Percentiles rank a stretch among this genome's conserved stretches.
Evolutionary conservation across 176 grass and related monocot species (phyloP).

Genomic region (Raddia guianensis): DNA sequence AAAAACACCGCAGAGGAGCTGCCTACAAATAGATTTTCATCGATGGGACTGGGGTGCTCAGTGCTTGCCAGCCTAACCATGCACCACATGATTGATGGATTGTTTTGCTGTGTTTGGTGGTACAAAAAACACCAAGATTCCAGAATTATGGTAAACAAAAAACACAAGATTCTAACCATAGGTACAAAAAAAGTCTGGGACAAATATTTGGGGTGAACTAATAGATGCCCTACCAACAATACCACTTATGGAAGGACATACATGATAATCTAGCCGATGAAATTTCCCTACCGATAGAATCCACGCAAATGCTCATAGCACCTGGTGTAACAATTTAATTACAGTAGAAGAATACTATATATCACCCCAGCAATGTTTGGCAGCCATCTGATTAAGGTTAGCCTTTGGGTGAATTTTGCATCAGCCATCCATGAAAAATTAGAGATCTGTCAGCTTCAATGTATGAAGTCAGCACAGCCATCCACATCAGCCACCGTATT

Average conservation of each 20-base stretch:
- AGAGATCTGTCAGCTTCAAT: background rate
- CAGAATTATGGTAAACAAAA: background rate
- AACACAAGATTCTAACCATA: background rate
- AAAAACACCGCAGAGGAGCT: background rate
- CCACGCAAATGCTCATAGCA: background rate
- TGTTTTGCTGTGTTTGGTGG: conserved; percentile 18
- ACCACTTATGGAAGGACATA: conserved; percentile 26
- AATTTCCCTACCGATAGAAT: background rate
- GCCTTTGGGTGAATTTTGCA: background rate
- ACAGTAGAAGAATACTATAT: conserved; percentile 39
- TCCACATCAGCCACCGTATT: conserved; percentile 12
- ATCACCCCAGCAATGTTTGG: conserved; percentile 24
- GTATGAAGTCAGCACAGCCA: background rate
- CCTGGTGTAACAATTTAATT: conserved; percentile 30
- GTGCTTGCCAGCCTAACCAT: background rate
- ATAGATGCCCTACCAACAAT: conserved; percentile 17
- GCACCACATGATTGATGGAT: conserved; percentile 32
- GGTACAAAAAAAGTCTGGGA: background rate
- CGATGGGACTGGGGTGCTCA: no score
- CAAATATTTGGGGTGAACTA: background rate
- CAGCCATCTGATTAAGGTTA: conserved; percentile 25
- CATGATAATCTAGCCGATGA: background rate
- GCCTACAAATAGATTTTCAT: conserved; percentile 6
- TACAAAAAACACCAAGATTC: background rate
- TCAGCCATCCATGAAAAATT: background rate